Base-by-base conservation (phyloP, 805 yeast species). In the Tetrapisispora phaffii region DNA sequence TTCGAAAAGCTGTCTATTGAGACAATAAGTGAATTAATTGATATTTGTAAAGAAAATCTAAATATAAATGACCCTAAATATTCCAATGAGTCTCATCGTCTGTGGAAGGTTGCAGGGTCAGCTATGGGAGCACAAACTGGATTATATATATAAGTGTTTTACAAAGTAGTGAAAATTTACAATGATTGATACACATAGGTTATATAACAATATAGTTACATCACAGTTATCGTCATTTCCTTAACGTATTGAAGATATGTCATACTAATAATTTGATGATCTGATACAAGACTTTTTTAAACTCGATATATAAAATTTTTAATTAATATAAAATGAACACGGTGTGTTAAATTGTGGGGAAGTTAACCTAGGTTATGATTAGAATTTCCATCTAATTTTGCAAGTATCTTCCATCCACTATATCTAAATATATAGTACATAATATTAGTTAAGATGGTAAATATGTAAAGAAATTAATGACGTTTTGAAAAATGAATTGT, bases 1-100 rank as follows among this genome's bases (percentile, higher is more conserved):
- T 77, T 67, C 57, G 84, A 79, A 50, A 78, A 74, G 51, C 58
- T 77, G 9, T 72, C 59, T 4, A 23, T 53, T 20, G 49, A 46
- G 2, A 46, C 57, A 3, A 57, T 64, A 54, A 57, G 59, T 26
- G 53, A 55, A n/a, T 36, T 63, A 40, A 53, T 60, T 39, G 57
- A 53, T 36, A 20, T 47, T 16, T 50, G 54, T 16, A 42, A 44
- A 7, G 41, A 41, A 13, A 20, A 34, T 45, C 49, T 42, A 24
- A n/a, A 42, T 23, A 31, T 46, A n/a, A 44, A 53, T 36, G 8
- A 35, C 19, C 36, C 47, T 26, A 24, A 34, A 22, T 57, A 59
- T 46, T 44, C 44, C 20, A 49, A 49, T n/a, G 60, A 57, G 39
- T 59, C 60, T 44, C 50, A 55, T 41, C 59, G 63, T 36, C 43